A percentile compares a stretch with the other conserved stretches of the same genome.
Evolutionary conservation across 352 stramenopile species (phyloP).

Genomic region (Globisporangium emineosum): DNA sequence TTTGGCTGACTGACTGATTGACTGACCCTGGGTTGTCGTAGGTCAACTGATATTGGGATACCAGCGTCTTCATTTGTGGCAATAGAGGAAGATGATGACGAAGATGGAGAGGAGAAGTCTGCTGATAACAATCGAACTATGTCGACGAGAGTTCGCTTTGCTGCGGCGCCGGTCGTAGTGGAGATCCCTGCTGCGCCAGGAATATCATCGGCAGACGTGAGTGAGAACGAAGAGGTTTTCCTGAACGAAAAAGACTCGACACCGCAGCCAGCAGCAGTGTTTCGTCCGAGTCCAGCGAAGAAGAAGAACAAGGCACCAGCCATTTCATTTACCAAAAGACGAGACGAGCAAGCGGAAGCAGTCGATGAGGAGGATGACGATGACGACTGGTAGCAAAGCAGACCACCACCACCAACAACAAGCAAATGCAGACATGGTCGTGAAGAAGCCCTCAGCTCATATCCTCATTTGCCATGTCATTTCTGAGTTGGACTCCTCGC

Average conservation of each 20-base stretch:
- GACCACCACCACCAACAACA: neutral
- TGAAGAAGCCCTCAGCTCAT: neutral
- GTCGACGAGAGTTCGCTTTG: slow-evolving; percentile 14
- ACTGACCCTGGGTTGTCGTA: neutral
- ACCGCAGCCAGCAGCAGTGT: neutral
- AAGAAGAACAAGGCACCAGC: neutral
- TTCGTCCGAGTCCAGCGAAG: neutral
- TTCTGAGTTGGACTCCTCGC: neutral
- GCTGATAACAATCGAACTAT: neutral
- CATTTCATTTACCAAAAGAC: neutral
- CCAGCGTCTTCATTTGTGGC: neutral
- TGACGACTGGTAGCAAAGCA: slow-evolving; percentile 7
- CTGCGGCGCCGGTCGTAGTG: slow-evolving; percentile 8
- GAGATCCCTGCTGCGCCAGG: slow-evolving; percentile 6
- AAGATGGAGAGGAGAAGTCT: neutral
- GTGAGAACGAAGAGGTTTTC: slow-evolving; percentile 15
- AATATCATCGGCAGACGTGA: slow-evolving; percentile 5
- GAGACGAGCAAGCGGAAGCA: neutral
- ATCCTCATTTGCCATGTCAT: neutral
- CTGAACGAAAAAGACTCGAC: neutral
- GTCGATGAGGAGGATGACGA: slow-evolving; percentile 19
- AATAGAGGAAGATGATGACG: neutral
- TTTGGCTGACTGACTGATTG: neutral
- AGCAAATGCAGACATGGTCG: neutral
- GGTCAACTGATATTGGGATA: slow-evolving; percentile 1